Percentiles rank a stretch among this genome's conserved stretches.
Conservation (phyloP, 176 grass and related monocot genomes). For the Bothriochloa decipiens region DNA sequence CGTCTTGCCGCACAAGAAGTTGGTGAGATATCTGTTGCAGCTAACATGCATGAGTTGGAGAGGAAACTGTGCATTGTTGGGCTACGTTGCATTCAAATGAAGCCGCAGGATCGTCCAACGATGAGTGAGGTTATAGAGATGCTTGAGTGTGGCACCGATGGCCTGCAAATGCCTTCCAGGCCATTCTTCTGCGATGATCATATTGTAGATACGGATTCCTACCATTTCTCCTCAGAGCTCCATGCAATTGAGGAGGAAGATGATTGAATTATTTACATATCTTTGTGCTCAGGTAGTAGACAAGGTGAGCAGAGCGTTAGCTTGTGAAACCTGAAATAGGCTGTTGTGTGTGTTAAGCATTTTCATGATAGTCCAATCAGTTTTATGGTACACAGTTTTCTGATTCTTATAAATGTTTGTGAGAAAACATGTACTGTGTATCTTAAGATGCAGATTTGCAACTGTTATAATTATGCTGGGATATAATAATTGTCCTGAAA, state of each 20-base stretch:
- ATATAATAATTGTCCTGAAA: no score
- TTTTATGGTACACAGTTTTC: no score
- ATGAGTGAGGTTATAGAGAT: conserved; percentile 41
- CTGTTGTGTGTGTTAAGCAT: no score
- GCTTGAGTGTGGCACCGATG: not conserved
- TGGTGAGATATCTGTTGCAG: not conserved
- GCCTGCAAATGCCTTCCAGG: not conserved
- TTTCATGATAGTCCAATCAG: no score
- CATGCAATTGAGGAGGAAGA: not conserved
- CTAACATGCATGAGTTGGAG: conserved; percentile 15
- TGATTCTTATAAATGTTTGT: no score
- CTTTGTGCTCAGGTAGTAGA: not conserved
- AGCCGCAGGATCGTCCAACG: conserved; percentile 22
- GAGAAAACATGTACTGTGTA: no score
- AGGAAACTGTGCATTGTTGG: conserved; percentile 48
- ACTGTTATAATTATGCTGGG: no score
- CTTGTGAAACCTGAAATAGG: not conserved
- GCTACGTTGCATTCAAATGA: conserved; percentile 50
- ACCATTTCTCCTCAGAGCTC: not conserved
- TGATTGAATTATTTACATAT: not conserved
- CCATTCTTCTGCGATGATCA: conserved; percentile 6
- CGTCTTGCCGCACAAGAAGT: conserved; percentile 14
- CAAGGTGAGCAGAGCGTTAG: not conserved
- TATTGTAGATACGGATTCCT: not conserved
- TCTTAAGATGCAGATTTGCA: no score